Percentiles rank a stretch among this genome's conserved stretches.
Evolutionary conservation across 306 rosid species (phyloP).

Genomic region (Vicia villosa): DNA sequence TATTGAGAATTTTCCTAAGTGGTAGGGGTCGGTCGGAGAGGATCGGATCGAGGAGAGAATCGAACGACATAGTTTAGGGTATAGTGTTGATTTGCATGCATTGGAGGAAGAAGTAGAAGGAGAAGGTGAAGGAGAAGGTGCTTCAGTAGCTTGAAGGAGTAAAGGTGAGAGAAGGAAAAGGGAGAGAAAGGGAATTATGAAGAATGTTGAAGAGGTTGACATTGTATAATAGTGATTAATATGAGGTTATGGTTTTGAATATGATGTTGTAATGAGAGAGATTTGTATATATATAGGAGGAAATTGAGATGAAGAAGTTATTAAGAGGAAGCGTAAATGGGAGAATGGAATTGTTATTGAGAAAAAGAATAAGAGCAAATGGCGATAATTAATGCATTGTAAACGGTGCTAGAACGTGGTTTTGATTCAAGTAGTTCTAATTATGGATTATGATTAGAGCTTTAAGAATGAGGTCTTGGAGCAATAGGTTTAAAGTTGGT

Average conservation of each 20-base stretch:
- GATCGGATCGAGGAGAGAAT: conserved; percentile 54
- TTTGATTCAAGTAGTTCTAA: background rate
- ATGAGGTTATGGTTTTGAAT: background rate
- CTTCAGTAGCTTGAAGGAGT: background rate
- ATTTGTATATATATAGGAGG: background rate
- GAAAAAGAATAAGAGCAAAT: conserved; percentile 2
- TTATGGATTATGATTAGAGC: background rate
- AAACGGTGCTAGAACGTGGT: conserved; percentile 5
- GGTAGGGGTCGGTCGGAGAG: conserved; percentile 69
- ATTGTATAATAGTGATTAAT: conserved; percentile 14
- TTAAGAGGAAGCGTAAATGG: background rate
- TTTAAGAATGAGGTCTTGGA: too few species aligned
- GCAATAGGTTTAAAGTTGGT: too few species aligned
- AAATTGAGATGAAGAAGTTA: background rate
- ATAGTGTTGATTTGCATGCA: conserved; percentile 60
- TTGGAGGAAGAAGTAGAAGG: conserved; percentile 45
- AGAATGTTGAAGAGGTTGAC: conserved; percentile 1
- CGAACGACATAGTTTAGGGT: conserved; percentile 83
- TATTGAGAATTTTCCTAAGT: conserved; percentile 62
- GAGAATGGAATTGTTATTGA: background rate
- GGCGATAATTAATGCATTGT: background rate
- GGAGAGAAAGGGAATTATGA: background rate
- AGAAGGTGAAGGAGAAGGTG: background rate
- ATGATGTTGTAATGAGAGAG: background rate
- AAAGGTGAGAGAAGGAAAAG: background rate